Percentiles rank a stretch among this genome's conserved stretches.
These are phyloP conservation scores for Oryza punctata DNA, from an alignment of 176 grass and related monocot species.

Conservation along the genomic window DNA sequence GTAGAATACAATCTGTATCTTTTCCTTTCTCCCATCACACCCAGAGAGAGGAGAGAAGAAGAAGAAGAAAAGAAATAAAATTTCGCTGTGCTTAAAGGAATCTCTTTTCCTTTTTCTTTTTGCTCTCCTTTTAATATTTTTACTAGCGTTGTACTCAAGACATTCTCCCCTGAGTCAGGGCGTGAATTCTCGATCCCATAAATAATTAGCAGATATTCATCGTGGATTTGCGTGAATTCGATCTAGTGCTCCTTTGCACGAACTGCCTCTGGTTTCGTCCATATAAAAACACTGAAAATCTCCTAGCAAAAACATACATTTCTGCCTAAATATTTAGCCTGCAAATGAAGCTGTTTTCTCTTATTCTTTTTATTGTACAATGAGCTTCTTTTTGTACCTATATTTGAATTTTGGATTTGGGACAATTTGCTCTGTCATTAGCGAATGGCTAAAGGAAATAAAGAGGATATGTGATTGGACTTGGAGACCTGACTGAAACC, in stretches of 20 bases:
- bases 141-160: constrained; percentile 48
- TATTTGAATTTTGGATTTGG: neutral
- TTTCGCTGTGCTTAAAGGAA: constrained; percentile 48
- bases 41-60: neutral
- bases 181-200: constrained; percentile 54
- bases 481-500: neutral
- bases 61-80: constrained; percentile 4
- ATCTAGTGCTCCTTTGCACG: constrained; percentile 24
- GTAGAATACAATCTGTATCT: constrained; percentile 58
- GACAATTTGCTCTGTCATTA: neutral
- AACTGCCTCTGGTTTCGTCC: neutral
- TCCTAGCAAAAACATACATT: neutral
- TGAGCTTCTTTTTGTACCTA: no score
- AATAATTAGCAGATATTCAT: neutral
- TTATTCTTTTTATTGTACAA: neutral
- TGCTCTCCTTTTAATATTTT: constrained; percentile 58
- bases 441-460: neutral
- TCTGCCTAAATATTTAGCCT: neutral
- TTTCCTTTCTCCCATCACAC: constrained; percentile 52
- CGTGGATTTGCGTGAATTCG: constrained; percentile 33
- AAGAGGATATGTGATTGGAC: neutral
- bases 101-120: constrained; percentile 63
- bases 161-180: constrained; percentile 39
- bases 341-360: neutral
- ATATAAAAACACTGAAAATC: neutral